phyloP scores from a whole-genome alignment of 345 rosid genomes.

The Syzygium aqueum region DNA sequence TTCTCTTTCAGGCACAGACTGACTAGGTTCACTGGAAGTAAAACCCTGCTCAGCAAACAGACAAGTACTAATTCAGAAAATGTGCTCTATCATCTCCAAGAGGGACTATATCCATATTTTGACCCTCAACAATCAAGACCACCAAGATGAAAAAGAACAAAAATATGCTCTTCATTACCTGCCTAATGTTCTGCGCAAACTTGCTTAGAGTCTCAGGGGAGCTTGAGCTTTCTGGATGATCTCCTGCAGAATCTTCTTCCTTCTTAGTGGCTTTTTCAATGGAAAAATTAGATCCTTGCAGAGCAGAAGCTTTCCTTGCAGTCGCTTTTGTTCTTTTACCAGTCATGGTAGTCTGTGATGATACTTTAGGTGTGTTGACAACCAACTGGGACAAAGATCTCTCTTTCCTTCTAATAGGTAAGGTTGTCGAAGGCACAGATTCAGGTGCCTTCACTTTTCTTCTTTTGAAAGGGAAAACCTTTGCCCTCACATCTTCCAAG shows the following conservation, averaged over 20 bases:
- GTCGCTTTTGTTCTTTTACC: constrained; percentile 66
- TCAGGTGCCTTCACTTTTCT: constrained; percentile 62
- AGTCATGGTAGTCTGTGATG: constrained; percentile 51
- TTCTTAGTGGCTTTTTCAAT: constrained; percentile 36
- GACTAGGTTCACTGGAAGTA: constrained; percentile 46
- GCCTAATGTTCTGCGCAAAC: constrained; percentile 46
- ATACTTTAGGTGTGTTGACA: constrained; percentile 69
- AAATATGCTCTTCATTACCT: constrained; percentile 38
- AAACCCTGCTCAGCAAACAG: constrained; percentile 30
- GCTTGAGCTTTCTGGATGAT: constrained; percentile 48
- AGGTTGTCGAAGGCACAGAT: constrained; percentile 38
- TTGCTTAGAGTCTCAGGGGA: constrained; percentile 59
- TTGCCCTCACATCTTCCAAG: constrained; percentile 83
- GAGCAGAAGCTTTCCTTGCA: constrained; percentile 41
- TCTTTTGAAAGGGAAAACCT: constrained; percentile 71
- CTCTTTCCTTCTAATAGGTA: constrained; percentile 87
- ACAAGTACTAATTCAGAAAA: not conserved
- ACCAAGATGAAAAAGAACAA: not conserved
- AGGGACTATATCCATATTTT: not conserved
- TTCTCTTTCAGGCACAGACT: constrained; percentile 14
- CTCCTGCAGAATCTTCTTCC: constrained; percentile 50
- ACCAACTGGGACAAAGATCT: constrained; percentile 92
- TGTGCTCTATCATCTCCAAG: not conserved
- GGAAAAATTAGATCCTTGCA: constrained; percentile 29
- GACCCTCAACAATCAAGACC: not conserved